Evolutionary conservation across 148 eudicot species (phyloP).

Genomic region (Chenopodium album): DNA sequence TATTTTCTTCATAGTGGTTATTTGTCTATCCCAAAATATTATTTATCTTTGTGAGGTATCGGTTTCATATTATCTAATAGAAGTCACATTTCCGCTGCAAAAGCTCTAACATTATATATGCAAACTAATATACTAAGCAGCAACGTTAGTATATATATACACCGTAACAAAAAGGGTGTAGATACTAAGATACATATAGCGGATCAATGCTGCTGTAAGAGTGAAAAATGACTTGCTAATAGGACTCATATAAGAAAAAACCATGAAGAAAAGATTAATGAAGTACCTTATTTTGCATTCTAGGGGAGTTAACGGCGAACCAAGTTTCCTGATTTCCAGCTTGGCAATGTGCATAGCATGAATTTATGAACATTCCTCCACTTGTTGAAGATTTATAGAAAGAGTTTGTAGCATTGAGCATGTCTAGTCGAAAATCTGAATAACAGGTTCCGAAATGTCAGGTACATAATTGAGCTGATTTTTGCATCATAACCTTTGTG

Average conservation of each 20-base stretch:
- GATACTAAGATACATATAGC: too few relatives aligned
- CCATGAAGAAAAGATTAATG: not conserved
- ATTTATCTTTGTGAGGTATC: too few relatives aligned
- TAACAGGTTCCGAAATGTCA: not conserved
- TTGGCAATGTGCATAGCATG: slow-evolving; percentile 97
- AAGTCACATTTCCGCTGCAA: too few relatives aligned
- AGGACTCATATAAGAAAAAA: not conserved
- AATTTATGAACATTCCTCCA: slow-evolving; percentile 87
- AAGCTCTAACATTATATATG: too few relatives aligned
- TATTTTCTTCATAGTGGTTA: too few relatives aligned
- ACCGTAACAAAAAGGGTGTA: too few relatives aligned
- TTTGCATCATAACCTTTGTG: not conserved
- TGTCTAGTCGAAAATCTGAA: slow-evolving; percentile 64
- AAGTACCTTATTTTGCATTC: slow-evolving; percentile 66
- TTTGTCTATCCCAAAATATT: too few relatives aligned
- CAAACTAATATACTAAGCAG: not conserved
- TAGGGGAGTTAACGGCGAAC: slow-evolving; percentile 74
- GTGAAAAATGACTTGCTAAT: too few relatives aligned
- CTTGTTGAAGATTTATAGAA: slow-evolving; percentile 49
- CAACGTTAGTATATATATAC: not conserved
- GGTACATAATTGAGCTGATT: not conserved
- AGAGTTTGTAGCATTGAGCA: slow-evolving; percentile 55
- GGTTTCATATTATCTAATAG: too few relatives aligned
- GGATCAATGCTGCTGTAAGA: too few relatives aligned
- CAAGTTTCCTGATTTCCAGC: slow-evolving; percentile 83